A percentile compares a stretch with the other conserved stretches of the same genome.
Conservation (phyloP, 1,139 yeast species). For the Pichia inconspicua region DNA sequence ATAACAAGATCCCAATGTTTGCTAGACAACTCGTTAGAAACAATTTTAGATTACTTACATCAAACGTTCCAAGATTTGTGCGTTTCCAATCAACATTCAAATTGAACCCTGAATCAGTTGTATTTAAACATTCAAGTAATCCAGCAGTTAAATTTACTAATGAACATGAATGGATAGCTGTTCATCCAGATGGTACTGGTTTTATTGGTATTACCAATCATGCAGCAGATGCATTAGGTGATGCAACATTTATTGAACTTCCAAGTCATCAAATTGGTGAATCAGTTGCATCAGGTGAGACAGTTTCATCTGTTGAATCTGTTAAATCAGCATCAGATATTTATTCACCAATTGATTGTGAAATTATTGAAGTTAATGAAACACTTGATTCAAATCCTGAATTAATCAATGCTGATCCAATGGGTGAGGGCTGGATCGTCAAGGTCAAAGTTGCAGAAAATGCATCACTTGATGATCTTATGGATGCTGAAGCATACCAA, state of each 20-base stretch:
- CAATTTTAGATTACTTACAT: background rate
- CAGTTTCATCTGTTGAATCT: conserved; percentile 87
- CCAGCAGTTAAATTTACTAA: conserved; percentile 65
- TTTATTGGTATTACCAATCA: conserved; percentile 89
- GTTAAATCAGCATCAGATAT: conserved; percentile 94
- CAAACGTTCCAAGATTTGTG: conserved; percentile 14
- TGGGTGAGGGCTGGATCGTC: conserved; percentile 92
- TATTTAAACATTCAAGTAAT: conserved; percentile 43
- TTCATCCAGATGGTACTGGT: conserved; percentile 73
- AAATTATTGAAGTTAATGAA: conserved; percentile 63
- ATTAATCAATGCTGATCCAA: conserved; percentile 77
- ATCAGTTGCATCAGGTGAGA: conserved; percentile 62
- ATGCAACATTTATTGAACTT: conserved; percentile 87
- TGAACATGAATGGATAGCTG: conserved; percentile 95
- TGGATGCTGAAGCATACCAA: conserved; percentile 57
- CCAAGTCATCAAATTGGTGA: conserved; percentile 36
- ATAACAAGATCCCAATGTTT: conserved; percentile 5
- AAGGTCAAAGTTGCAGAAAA: conserved; percentile 45
- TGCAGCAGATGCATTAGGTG: conserved; percentile 98
- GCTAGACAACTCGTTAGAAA: conserved; percentile 7
- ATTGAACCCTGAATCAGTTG: conserved; percentile 46
- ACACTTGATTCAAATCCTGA: conserved; percentile 63
- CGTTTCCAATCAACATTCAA: conserved; percentile 42
- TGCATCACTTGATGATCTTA: conserved; percentile 30
- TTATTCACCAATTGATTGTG: conserved; percentile 81